A percentile compares a stretch with the other conserved stretches of the same genome.
These are phyloP conservation scores for Gracilaria domingensis DNA, from an alignment of 23 red algal species.

Conservation along the genomic window DNA sequence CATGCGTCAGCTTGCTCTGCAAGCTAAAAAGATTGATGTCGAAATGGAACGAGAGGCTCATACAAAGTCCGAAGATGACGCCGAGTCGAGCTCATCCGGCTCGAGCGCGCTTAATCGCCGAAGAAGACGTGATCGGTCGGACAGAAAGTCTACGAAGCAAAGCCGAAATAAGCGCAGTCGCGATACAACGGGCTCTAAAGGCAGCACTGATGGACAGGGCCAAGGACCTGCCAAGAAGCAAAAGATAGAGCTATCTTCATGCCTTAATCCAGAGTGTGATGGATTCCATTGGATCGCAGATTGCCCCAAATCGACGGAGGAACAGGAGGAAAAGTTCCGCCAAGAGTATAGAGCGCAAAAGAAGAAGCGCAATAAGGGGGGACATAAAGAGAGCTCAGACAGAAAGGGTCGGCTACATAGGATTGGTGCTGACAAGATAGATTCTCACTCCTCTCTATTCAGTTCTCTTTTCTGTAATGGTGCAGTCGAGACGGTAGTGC, in stretches of 20 bases:
- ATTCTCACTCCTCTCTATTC: background rate
- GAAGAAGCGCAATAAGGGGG: background rate
- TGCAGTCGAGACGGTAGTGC: constrained; percentile 1
- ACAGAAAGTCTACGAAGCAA: background rate
- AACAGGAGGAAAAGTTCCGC: background rate
- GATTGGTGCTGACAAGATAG: constrained; percentile 22
- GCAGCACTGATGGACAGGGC: background rate
- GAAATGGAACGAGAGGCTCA: background rate
- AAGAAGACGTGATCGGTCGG: background rate
- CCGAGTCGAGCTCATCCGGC: too few relatives aligned
- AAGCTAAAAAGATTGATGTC: constrained; percentile 17
- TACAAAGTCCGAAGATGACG: too few relatives aligned
- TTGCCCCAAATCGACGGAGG: background rate
- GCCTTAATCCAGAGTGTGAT: constrained; percentile 28
- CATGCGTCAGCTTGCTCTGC: constrained; percentile 29
- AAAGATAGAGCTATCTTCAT: background rate
- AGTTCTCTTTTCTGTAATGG: background rate
- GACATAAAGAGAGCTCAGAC: background rate
- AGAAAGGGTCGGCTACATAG: constrained; percentile 2
- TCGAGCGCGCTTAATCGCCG: too few relatives aligned
- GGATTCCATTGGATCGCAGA: background rate
- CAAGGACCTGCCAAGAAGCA: background rate
- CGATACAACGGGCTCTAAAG: too few relatives aligned
- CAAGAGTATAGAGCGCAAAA: background rate
- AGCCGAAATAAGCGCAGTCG: too few relatives aligned